These are phyloP conservation scores for Plantago elongata DNA, from an alignment of 257 asterid genomes.

Conservation along the genomic window DNA sequence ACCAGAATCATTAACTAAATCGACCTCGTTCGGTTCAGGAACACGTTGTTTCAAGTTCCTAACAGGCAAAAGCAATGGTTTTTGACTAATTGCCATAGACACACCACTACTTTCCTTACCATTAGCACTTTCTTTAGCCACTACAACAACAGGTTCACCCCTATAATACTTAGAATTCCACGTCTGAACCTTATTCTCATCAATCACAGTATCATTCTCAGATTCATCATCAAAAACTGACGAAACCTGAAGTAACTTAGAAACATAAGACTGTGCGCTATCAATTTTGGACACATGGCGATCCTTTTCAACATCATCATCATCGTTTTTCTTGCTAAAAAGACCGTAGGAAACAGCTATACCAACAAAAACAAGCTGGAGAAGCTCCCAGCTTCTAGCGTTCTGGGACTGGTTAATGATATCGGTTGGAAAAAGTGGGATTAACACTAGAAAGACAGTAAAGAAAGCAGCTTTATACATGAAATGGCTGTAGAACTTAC, in stretches of 20 bases:
- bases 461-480: constrained; percentile 53
- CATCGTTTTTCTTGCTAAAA: constrained; percentile 76
- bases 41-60: constrained; percentile 77
- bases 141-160: constrained; percentile 48
- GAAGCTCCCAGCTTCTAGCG: constrained; percentile 78
- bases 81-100: constrained; percentile 38
- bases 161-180: constrained; percentile 73
- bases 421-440: constrained; percentile 67
- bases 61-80: constrained; percentile 80
- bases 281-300: constrained; percentile 26
- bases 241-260: constrained; percentile 72
- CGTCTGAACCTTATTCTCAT: constrained; percentile 49
- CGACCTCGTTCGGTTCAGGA: constrained; percentile 21
- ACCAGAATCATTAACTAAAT: constrained; percentile 18
- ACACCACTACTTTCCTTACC: constrained; percentile 15
- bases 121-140: constrained; percentile 36
- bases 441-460: constrained; percentile 45
- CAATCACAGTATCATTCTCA: constrained; percentile 37
- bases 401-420: constrained; percentile 54
- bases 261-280: constrained; percentile 59
- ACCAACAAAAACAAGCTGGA: constrained; percentile 87
- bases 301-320: constrained; percentile 43
- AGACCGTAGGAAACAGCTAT: constrained; percentile 92
- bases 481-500: constrained; percentile 45
- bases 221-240: constrained; percentile 85